phyloP scores from a whole-genome alignment of 2,329 filamentous ascomycete species.

The Dactylella cylindrospora region DNA sequence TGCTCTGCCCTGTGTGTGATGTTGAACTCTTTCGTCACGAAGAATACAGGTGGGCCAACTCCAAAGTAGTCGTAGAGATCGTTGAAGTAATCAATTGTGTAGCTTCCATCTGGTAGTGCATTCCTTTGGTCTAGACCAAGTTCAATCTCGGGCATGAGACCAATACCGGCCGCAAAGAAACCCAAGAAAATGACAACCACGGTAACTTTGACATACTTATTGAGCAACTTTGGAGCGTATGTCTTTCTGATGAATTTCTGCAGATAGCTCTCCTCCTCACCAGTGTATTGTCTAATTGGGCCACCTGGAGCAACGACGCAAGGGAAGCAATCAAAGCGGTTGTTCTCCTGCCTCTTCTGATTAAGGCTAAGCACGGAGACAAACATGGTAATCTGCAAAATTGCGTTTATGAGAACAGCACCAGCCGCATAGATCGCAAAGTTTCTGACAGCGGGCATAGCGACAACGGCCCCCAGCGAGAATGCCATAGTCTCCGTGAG shows the following conservation, averaged over 20 bases:
- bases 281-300: constrained; percentile 64
- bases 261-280: constrained; percentile 77
- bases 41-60: constrained; percentile 90
- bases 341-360: constrained; percentile 83
- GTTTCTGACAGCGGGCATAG: constrained; percentile 96
- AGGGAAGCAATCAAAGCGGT: constrained; percentile 87
- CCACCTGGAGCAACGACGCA: constrained; percentile 72
- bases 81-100: constrained; percentile 94
- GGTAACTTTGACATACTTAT: constrained; percentile 73
- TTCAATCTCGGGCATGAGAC: constrained; percentile 78
- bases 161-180: constrained; percentile 79
- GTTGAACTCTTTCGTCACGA: constrained; percentile 81
- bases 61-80: constrained; percentile 92
- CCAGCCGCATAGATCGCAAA: constrained; percentile 96
- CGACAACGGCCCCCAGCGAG: constrained; percentile 85
- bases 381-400: constrained; percentile 98
- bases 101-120: constrained; percentile 88
- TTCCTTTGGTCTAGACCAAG: constrained; percentile 86
- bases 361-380: constrained; percentile 88
- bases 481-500: constrained; percentile 92
- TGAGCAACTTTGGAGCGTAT: constrained; percentile 80
- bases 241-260: constrained; percentile 86
- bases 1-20: constrained; percentile 74
- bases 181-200: constrained; percentile 82
- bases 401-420: constrained; percentile 92